These are phyloP conservation scores for Acacia crassicarpa DNA, from an alignment of 306 rosid genomes.

Conservation along the genomic window DNA sequence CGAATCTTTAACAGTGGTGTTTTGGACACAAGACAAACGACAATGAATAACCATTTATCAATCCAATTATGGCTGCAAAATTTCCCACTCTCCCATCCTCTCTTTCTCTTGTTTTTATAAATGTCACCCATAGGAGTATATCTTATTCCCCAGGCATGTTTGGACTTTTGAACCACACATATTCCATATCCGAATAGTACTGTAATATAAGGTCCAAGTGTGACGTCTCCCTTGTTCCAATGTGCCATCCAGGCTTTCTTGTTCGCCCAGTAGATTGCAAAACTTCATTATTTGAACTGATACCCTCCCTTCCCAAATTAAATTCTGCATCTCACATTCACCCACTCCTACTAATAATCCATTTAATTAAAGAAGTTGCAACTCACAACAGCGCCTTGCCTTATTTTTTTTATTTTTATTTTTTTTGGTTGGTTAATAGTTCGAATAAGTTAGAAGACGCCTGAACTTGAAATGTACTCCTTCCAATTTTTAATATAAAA, in stretches of 20 bases:
- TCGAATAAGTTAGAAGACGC: not conserved
- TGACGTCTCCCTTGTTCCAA: not conserved
- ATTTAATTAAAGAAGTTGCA: not conserved
- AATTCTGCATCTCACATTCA: not conserved
- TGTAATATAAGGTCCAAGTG: not conserved
- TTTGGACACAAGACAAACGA: too few relatives aligned
- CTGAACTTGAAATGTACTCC: not conserved
- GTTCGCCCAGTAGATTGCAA: not conserved
- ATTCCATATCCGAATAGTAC: not conserved
- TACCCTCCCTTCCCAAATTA: not conserved
- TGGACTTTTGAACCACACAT: not conserved
- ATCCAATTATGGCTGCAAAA: not conserved
- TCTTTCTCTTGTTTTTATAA: not conserved
- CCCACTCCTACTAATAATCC: not conserved
- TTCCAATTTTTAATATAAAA: too few relatives aligned
- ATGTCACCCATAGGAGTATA: not conserved
- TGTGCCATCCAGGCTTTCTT: not conserved
- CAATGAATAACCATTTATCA: too few relatives aligned
- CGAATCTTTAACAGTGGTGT: too few relatives aligned
- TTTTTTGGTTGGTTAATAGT: not conserved
- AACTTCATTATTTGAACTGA: not conserved
- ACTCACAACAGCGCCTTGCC: not conserved
- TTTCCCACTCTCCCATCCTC: not conserved
- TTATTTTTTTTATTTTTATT: not conserved
- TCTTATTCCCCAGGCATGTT: not conserved